Percentiles rank a stretch among this genome's conserved stretches.
Conservation (phyloP, 768 basidiomycete species). For the Hericium alpestre region DNA sequence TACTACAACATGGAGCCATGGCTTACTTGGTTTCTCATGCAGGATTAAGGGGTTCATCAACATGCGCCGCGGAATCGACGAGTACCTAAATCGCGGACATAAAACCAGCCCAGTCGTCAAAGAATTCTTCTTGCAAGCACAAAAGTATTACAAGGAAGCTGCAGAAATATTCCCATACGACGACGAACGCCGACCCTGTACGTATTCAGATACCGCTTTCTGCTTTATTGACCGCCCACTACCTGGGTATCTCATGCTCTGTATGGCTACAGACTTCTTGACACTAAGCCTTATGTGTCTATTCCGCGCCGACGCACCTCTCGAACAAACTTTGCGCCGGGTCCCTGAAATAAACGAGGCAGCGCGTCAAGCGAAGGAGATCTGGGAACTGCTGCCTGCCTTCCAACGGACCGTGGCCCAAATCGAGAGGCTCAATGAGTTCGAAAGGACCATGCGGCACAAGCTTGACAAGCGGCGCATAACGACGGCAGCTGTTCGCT, state of each 20-base stretch:
- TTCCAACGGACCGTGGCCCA: not conserved
- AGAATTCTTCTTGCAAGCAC: not conserved
- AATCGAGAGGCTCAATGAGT: not conserved
- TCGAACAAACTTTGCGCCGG: not conserved
- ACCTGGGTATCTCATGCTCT: too few relatives aligned
- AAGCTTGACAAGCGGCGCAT: not conserved
- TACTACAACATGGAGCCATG: not conserved
- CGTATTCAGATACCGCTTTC: not conserved
- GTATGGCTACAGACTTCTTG: not conserved
- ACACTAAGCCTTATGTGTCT: not conserved
- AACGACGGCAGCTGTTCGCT: not conserved
- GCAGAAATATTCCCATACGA: not conserved
- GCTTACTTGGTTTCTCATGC: too few relatives aligned
- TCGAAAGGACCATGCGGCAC: not conserved
- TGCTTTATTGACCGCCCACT: too few relatives aligned
- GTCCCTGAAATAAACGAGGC: not conserved
- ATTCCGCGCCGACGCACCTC: not conserved
- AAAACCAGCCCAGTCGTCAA: too few relatives aligned
- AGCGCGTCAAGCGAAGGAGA: not conserved
- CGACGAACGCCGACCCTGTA: not conserved
- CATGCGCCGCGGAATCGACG: not conserved
- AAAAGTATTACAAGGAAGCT: not conserved
- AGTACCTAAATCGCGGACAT: too few relatives aligned
- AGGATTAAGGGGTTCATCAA: not conserved
- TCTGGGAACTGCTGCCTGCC: not conserved